Base-by-base conservation (phyloP, 2,329 filamentous ascomycete species). In the Aspergillus sp. region DNA sequence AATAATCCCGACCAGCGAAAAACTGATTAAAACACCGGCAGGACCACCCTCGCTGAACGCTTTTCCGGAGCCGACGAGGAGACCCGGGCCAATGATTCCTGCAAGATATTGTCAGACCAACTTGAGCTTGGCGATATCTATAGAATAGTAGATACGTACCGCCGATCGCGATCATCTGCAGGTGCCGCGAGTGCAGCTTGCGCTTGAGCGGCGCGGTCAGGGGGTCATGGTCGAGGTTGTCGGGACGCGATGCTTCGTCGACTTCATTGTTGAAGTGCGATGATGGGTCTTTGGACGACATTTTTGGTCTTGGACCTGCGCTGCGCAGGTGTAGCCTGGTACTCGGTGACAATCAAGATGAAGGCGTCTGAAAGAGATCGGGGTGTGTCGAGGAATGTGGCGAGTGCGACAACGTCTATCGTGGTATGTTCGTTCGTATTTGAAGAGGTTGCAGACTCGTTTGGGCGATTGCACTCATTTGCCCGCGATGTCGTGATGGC, bases 1-100 rank as follows among this genome's bases (percentile, higher is more conserved):
- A 60, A 93, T 84, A 13, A 85, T 82, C 54, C 90, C 91, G 71
- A 92, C 83, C 64, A 90, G 89, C 65, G 85, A 70, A 72, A 89
- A 91, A 48, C 86, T 88, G 67, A 92, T 83, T 50, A 92, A 81
- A 48, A 87, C 83, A 23, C 87, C 86, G 1, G 84, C 85, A 4
- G 89, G 89, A 0, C 89, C 89, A 8, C 87, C 82, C 53, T 82
- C 85, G 59, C 84, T 80, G 56, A 92, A 80, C 11, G 87, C 87
- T 31, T 77, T 78, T 48, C 89, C 89, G 50, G 84, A 87, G 53
- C 89, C 88, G 41, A 91, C 82, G 76, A 91, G 91, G 41, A 91
- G 81, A 62, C 89, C 89, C 1, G 89, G 91, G 55, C 89, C 89
- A 68, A 91, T 88, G 19, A 88, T 91, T 57, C 86, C 87, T 69